Base-by-base conservation (phyloP, 177 flowering plant genomes). In the Vitis hybrid region DNA sequence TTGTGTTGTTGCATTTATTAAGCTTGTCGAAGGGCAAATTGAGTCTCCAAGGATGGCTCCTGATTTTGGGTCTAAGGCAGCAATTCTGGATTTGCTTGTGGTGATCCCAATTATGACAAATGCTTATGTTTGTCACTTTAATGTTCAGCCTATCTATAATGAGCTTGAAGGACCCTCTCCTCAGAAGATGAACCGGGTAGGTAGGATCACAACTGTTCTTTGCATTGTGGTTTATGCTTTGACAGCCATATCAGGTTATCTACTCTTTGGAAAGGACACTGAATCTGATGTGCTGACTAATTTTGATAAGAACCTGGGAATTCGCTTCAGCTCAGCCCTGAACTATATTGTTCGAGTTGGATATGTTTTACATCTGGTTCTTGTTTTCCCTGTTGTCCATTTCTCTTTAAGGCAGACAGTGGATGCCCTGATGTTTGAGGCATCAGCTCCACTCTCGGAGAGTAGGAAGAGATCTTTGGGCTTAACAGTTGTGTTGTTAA, bases 371-470 rank as follows among this genome's bases (percentile, higher is more conserved):
- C 99, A 95, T 79, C 75, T 95, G 79, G 71, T 95, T 66, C 95
- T 91, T 61, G 98, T 93, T 54, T 95, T 93, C 73, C 99, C 99
- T n/a, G 98, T 95, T 26, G 77, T 95, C 63, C 99, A 95, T 83
- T 95, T 95, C 80, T 93, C 98, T 3, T 72, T 95, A 19, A 68
- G 99, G 67, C 93, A 91, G 74, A 90, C 99, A 14, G 98, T 93
- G 66, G 87, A 89, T 83, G 80, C 86, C 11, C 77, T 93, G 75
- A 52, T 84, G 11, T 95, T 93, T 74, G 78, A 84, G 73, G 87
- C 84, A 32, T 82, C 87, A 3, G 68, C 82, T 71, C 92, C 94
- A 2, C 92, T 90, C 3, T 14, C 76, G 1, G 94, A 90, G 81
- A 90, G 94, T 73, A 84, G 90, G 82, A 90, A 85, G 84, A 90